Evolutionary conservation across 2,329 filamentous ascomycete genomes (phyloP).

Genomic region (Hypomyces rosellus): DNA sequence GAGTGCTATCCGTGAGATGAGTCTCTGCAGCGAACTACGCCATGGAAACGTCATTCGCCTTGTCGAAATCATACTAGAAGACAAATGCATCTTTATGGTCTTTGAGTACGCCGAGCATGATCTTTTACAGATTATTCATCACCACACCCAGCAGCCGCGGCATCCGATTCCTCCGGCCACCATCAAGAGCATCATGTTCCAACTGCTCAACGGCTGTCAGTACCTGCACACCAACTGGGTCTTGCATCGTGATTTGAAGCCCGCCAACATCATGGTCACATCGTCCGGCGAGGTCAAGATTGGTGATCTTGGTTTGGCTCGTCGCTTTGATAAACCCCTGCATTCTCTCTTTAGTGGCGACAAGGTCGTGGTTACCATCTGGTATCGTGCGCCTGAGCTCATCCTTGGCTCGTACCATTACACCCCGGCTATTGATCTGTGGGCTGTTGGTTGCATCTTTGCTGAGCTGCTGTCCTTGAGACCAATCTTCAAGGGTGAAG

Average conservation of each 20-base stretch:
- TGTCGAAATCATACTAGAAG: constrained; percentile 92
- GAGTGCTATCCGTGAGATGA: constrained; percentile 95
- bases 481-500: constrained; percentile 97
- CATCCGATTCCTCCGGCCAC: constrained; percentile 83
- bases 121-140: constrained; percentile 93
- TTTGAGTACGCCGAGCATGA: constrained; percentile 99
- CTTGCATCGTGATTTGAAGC: constrained; percentile 91
- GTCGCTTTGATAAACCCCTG: constrained; percentile 88
- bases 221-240: constrained; percentile 98
- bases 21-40: constrained; percentile 83
- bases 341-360: constrained; percentile 89
- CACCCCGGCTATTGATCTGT: constrained; percentile 93
- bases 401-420: constrained; percentile 92
- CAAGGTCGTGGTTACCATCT: constrained; percentile 98
- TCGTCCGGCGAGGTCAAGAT: constrained; percentile 87
- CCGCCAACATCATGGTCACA: constrained; percentile 98
- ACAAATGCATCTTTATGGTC: constrained; percentile 99
- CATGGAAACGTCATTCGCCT: constrained; percentile 87
- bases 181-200: constrained; percentile 91
- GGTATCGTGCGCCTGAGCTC: constrained; percentile 94
- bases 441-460: constrained; percentile 97
- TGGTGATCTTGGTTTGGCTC: constrained; percentile 85
- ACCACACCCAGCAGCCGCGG: constrained; percentile 83
- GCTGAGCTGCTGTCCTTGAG: constrained; percentile 84
- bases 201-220: constrained; percentile 87